A percentile compares a stretch with the other conserved stretches of the same genome.
Conservation (phyloP, 2,329 filamentous ascomycete genomes). For the Pseudofabraea citricarpa region DNA sequence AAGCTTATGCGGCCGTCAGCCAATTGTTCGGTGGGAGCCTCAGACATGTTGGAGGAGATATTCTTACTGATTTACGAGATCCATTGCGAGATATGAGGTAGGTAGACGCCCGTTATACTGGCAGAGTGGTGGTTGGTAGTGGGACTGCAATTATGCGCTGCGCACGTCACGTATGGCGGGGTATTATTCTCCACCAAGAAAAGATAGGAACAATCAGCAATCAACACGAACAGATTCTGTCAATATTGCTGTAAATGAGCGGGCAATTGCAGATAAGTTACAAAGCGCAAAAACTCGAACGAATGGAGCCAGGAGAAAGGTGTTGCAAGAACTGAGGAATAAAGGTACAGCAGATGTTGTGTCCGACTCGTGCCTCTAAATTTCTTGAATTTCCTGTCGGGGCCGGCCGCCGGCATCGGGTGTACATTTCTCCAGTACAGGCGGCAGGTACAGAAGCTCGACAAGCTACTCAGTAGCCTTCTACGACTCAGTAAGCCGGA, state of each 20-base stretch:
- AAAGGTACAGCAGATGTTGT: background rate
- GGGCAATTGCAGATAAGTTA: constrained; percentile 2
- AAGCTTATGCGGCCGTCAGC: constrained; percentile 54
- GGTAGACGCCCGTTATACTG: background rate
- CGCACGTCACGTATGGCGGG: constrained; percentile 1
- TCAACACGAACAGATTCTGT: background rate
- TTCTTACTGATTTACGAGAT: constrained; percentile 56
- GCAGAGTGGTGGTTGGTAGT: background rate
- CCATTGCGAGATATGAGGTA: constrained; percentile 35
- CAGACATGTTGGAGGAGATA: constrained; percentile 11
- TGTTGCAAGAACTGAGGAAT: background rate
- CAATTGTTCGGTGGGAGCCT: constrained; percentile 38
- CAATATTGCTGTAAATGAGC: background rate
- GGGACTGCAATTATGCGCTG: constrained; percentile 9
- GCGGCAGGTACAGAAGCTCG: no score
- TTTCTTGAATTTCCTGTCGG: background rate
- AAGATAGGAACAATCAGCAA: background rate
- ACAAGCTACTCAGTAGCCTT: no score
- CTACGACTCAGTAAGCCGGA: no score
- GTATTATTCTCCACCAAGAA: background rate
- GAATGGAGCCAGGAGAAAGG: no score
- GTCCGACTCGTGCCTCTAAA: background rate
- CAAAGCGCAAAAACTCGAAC: background rate
- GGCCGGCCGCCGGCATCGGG: background rate
- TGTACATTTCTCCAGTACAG: background rate